Base-by-base conservation (phyloP, 768 basidiomycete species). In the Mycena vitilis region DNA sequence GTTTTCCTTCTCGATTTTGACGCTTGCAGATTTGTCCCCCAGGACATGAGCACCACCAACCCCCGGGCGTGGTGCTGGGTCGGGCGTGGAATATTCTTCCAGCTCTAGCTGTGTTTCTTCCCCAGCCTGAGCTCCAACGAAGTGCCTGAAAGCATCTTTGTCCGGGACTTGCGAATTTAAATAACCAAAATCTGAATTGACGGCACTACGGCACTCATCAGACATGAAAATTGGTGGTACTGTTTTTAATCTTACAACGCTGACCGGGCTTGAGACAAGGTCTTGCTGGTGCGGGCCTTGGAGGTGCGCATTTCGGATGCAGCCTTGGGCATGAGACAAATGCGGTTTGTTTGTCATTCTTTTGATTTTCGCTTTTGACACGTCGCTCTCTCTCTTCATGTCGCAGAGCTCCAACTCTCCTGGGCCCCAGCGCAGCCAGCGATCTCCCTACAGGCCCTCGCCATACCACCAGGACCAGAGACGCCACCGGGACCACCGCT, bases 1-100 rank as follows among this genome's bases (percentile, higher is more conserved):
- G 30, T 60, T 60, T 23, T 60, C 59, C 36, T 60, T 60, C 48
- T 60, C 59, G 13, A 38, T 38, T 38, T 60, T 60, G 36, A 49
- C 36, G 20, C 10, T 54, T 37, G 22, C 36, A 49, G 59, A 47
- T 47, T 60, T 49, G 5, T 2, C 6, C 5, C 18, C 34, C 10
- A 22, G 6, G 25, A n/a, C 11, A 40, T 10, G n/a, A n/a, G n/a
- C n/a, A n/a, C n/a, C n/a, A n/a, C n/a, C n/a, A n/a, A n/a, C n/a
- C n/a, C n/a, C n/a, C n/a, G 10, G 40, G 5, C 10, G 15, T 9
- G 10, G 15, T n/a, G n/a, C n/a, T n/a, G n/a, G n/a, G n/a, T n/a
- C n/a, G 10, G 40, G 40, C 11, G 5, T 40, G 40, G 2, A 9
- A 40, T 5, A 15, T 30, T 60, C 58, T 37, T 60, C 45, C 0